Evolutionary conservation across 345 rosid species (phyloP), one percentile per base, ranked within the genome.

Genomic region (Cardiospermum halicacabum): DNA sequence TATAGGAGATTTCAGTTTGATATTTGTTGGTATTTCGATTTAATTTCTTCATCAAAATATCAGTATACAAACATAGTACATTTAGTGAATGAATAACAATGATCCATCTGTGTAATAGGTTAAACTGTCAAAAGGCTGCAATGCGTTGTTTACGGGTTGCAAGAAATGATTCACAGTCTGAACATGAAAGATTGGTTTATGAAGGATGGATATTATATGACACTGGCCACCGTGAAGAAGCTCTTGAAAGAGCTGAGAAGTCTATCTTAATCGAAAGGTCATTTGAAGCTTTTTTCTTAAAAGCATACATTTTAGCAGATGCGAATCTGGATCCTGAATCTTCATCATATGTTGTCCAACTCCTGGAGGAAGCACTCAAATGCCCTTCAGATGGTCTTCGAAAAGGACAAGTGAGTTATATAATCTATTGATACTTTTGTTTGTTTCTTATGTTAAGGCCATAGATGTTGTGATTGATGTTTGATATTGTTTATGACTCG

Each of bases 191-290:
- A 76, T 75, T 87, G 70, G 84, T 94, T 4, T 94, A 94, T 48
- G 97, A 94, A 77, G 99, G 97, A 42, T 94, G 99, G 99, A 84
- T 94, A 67, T 74, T 94, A 42, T 94, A 87, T 11, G 99, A 94
- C 76, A 80, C 84, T 50, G 95, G 95, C 42, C 69, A 90, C 68
- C 82, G 78, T 4, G 88, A 85, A 60, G 91, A 90, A 83, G 96
- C 96, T 64, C 89, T 94, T 37, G 53, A 80, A 1, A 87, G 74
- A 72, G 91, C 95, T 21, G 95, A 88, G 74, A 81, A 86, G 57
- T 87, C 99, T 61, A 82, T 94, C 77, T 75, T 76, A 39, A 77
- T 79, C 40, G 84, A 88, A 26, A 80, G 95, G 64, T 88, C 96
- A 11, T 94, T 94, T 71, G 97, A 94, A 82, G 96, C 95, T 27